Evolutionary conservation across 768 basidiomycete genomes (phyloP).

Genomic region (Lyophyllum decastes): DNA sequence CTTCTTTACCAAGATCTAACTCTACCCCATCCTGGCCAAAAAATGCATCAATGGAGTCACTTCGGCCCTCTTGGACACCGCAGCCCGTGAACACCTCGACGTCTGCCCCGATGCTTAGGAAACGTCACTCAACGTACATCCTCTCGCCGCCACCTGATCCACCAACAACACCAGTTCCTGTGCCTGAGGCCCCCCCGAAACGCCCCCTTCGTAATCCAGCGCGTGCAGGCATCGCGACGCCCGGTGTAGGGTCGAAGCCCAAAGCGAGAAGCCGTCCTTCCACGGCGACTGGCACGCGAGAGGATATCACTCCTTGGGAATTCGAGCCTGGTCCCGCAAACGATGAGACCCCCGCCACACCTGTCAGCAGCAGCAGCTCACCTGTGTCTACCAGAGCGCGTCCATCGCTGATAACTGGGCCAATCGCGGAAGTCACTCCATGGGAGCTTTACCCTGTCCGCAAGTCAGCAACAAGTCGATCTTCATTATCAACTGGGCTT

Average conservation of each 20-base stretch:
- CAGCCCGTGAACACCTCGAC: background rate
- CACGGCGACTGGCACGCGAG: slow-evolving; percentile 25
- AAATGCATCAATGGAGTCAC: slow-evolving; percentile 23
- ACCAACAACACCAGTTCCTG: slow-evolving; percentile 20
- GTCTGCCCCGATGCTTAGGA: slow-evolving; percentile 24
- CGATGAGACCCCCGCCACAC: slow-evolving; percentile 4
- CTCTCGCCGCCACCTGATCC: slow-evolving; percentile 21
- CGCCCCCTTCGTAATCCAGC: slow-evolving; percentile 36
- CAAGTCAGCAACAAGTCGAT: slow-evolving; percentile 17
- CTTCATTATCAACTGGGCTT: slow-evolving; percentile 23
- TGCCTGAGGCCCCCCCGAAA: slow-evolving; percentile 24
- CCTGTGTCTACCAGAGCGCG: slow-evolving; percentile 13
- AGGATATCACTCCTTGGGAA: slow-evolving; percentile 37
- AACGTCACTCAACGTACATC: slow-evolving; percentile 32
- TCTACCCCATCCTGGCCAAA: slow-evolving; percentile 18
- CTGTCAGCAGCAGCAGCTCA: slow-evolving; percentile 11
- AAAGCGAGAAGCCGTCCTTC: slow-evolving; percentile 22
- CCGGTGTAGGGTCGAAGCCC: slow-evolving; percentile 1
- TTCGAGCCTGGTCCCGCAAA: slow-evolving; percentile 24
- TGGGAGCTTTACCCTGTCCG: slow-evolving; percentile 28
- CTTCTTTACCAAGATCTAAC: slow-evolving; percentile 18
- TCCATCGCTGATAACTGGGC: slow-evolving; percentile 19
- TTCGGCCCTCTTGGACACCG: slow-evolving; percentile 7
- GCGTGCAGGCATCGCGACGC: slow-evolving; percentile 12
- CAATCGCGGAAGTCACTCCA: slow-evolving; percentile 28